Conservation (phyloP, 2,329 filamentous ascomycete species). For the Monilinia fructigena region DNA sequence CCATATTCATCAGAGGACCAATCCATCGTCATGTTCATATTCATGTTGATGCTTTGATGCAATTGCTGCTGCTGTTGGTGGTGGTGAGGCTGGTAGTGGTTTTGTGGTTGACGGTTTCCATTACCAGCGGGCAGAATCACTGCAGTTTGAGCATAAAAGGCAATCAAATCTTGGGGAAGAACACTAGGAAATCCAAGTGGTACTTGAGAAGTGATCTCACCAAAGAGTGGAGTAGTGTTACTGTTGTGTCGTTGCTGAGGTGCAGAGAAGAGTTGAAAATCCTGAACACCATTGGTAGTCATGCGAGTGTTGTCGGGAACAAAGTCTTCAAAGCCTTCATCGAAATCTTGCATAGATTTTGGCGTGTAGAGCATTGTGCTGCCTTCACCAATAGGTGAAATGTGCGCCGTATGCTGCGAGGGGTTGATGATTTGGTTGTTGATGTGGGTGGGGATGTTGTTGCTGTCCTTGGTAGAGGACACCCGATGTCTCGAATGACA, state of each 20-base stretch:
- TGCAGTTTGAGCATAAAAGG: slow-evolving; percentile 36
- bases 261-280: slow-evolving; percentile 39
- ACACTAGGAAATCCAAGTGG: slow-evolving; percentile 29
- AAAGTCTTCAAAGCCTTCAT: slow-evolving; percentile 49
- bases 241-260: slow-evolving; percentile 31
- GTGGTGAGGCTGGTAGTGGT: slow-evolving; percentile 20
- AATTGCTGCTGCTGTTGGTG: slow-evolving; percentile 15
- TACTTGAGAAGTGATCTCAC: slow-evolving; percentile 33
- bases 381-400: slow-evolving; percentile 67
- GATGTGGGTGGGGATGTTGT: not conserved
- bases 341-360: slow-evolving; percentile 57
- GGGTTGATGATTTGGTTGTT: not conserved
- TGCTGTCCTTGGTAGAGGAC: slow-evolving; percentile 25
- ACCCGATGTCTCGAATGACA: slow-evolving; percentile 38
- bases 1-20: slow-evolving; percentile 23
- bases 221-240: slow-evolving; percentile 35
- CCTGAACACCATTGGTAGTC: slow-evolving; percentile 21
- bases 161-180: slow-evolving; percentile 34
- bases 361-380: slow-evolving; percentile 70
- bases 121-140: slow-evolving; percentile 27
- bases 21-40: slow-evolving; percentile 24
- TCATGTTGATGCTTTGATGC: slow-evolving; percentile 21
- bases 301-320: slow-evolving; percentile 30
- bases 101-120: slow-evolving; percentile 20
- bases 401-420: slow-evolving; percentile 49